Evolutionary conservation across 768 basidiomycete genomes (phyloP), one percentile per base, ranked within the genome.

Genomic region (Boletus subparvulus): DNA sequence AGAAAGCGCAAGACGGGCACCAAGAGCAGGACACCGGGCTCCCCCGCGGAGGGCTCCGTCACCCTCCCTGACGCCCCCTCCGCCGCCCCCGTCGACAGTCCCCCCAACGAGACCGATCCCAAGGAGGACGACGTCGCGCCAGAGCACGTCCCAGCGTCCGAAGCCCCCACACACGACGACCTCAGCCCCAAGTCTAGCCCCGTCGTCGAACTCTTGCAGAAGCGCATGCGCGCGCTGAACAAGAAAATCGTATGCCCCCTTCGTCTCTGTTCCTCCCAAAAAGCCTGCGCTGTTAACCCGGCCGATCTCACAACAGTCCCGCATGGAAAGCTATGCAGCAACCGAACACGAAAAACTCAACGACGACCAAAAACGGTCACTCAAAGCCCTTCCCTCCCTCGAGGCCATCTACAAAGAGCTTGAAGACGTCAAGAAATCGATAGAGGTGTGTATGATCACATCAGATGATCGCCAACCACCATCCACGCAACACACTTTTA

Each of bases 341-440:
- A 86, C 81, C 19, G 84, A 85, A 28, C 70, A 80, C 4, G 84
- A 86, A 52, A 87, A 88, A 65, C 81, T 95, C 52, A 92, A 96
- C 60, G 90, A 93, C 41, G 94, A 96, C 72, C 94, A 97, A 74
- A 88, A 81, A 61, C 83, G 86, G 35, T 78, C 81, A 3, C 64
- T 94, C 50, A 88, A 83, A 61, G 85, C 82, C 17, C 83, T 96
- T 43, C 82, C 93, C 11, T 77, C 79, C 7, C 77, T 95, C 21
- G 92, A 95, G 65, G 89, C 86, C 11, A 78, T 86, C 40, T 81
- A 86, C 62, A 92, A 90, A 65, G 94, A 95, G 64, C 74, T 96
- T 14, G 85, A 83, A 26, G 94, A 94, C 55, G 82, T 94, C 43
- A 89, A 88, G 72, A 93, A 90, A 69, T 83, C 81, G 41, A 80